These are phyloP conservation scores for Pleurotus eryngii DNA, from an alignment of 768 basidiomycete genomes.

Conservation along the genomic window DNA sequence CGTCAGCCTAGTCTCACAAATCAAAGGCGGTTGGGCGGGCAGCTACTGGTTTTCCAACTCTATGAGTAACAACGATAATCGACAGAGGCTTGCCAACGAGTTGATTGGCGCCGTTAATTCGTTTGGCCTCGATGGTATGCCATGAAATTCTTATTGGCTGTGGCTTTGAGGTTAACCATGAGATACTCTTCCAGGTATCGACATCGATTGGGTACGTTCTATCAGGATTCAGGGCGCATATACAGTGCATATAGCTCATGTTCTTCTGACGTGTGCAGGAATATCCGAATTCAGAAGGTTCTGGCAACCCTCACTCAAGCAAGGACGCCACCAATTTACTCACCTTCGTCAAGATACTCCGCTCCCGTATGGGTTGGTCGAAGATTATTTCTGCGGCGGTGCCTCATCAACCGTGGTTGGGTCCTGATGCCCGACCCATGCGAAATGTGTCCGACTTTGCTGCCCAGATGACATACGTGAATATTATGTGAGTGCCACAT, in stretches of 20 bases:
- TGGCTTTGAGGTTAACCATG: slow-evolving; percentile 40
- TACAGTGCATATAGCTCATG: background rate
- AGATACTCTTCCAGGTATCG: slow-evolving; percentile 35
- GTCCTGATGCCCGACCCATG: slow-evolving; percentile 41
- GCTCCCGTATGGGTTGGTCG: slow-evolving; percentile 37
- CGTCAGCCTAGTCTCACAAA: background rate
- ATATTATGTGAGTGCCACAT: slow-evolving; percentile 54
- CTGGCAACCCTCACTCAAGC: slow-evolving; percentile 40
- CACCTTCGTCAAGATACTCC: slow-evolving; percentile 43
- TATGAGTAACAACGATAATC: slow-evolving; percentile 31
- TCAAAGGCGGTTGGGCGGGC: slow-evolving; percentile 49
- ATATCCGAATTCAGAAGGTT: slow-evolving; percentile 49
- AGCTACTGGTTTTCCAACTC: slow-evolving; percentile 48
- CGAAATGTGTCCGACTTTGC: slow-evolving; percentile 47
- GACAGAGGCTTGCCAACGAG: slow-evolving; percentile 43
- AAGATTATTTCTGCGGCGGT: slow-evolving; percentile 53
- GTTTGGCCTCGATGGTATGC: slow-evolving; percentile 55
- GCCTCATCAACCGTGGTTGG: slow-evolving; percentile 48
- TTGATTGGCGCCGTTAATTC: slow-evolving; percentile 43
- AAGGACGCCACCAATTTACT: slow-evolving; percentile 52
- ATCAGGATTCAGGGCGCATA: background rate
- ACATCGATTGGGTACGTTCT: slow-evolving; percentile 39
- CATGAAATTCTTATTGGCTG: slow-evolving; percentile 24
- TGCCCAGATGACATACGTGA: slow-evolving; percentile 53
- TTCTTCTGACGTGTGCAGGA: slow-evolving; percentile 28